Evolutionary conservation across 345 rosid species (phyloP), one percentile per base, ranked within the genome.

Genomic region (Nephelium lappaceum): DNA sequence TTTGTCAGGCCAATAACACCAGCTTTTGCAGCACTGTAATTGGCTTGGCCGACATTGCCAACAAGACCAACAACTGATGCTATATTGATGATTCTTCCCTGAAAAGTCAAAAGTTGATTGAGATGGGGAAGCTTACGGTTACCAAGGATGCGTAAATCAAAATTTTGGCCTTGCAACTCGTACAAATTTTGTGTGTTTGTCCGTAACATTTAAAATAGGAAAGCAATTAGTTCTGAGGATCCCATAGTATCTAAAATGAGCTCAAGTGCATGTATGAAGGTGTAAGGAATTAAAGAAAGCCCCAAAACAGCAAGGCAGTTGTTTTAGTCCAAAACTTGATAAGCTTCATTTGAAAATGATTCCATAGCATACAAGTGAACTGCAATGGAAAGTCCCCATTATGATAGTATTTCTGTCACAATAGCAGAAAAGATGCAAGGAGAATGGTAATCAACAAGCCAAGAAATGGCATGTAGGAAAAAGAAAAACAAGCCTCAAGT

Each of bases 1-100:
- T 96, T 96, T 74, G 98, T 92, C 25, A 96, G 71, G 58, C 97
- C 92, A 87, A 96, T 96, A 79, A 96, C 99, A 81, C 99, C 98
- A 25, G 95, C 99, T 86, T 96, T 96, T 23, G 99, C 97, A 42
- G 99, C 99, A 82, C 95, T 92, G 78, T 94, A 96, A 89, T 96
- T 96, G 79, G 98, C 97, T 90, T 96, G 99, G 39, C 99, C 99
- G 27, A 67, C 77, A n/a, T 96, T 96, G 79, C 98, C 98, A 79
- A 93, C 89, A 82, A 96, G 90, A 84, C 99, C 98, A 78, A 93
- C 97, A 64, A 94, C 99, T 62, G 98, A 96, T 11, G 98, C 89
- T 77, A 96, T 89, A 67, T 96, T 96, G 81, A 94, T 81, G 73
- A 94, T 88, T 83, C 92, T 91, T 83, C 98, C 99, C 98, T 96